Conservation (phyloP, 164 flowering plant species). For the Stephania cephalantha region DNA sequence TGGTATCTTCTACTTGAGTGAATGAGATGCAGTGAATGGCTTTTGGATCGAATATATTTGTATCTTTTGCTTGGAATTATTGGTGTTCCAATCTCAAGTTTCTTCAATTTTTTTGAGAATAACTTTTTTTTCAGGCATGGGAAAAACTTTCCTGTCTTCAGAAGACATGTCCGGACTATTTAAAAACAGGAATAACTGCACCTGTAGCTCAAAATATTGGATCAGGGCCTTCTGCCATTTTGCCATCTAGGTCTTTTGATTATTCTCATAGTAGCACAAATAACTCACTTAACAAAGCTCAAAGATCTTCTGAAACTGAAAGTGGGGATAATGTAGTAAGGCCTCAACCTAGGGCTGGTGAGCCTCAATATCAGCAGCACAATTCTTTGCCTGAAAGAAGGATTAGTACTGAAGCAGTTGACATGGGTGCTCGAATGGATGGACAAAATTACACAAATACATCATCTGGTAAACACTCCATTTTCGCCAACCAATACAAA, state of each 20-base stretch:
- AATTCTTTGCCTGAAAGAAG: conserved; percentile 14
- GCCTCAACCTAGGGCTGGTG: conserved; percentile 17
- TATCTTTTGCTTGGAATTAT: not conserved
- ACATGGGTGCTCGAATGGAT: conserved; percentile 9
- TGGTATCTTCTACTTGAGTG: not conserved
- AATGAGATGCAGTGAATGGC: not conserved
- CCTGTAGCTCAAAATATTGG: conserved; percentile 28
- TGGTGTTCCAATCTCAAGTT: not conserved
- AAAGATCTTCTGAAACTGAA: conserved; percentile 11
- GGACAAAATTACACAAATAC: conserved; percentile 15
- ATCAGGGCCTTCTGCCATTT: conserved; percentile 4
- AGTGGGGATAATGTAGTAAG: conserved; percentile 16
- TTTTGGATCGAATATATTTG: not conserved
- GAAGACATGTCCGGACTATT: conserved; percentile 44
- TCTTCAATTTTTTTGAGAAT: not conserved
- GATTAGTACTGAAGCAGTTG: conserved; percentile 19
- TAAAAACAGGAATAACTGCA: conserved; percentile 62
- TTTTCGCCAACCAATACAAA: conserved; percentile 15
- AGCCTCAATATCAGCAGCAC: conserved; percentile 16
- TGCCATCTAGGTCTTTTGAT: conserved; percentile 6
- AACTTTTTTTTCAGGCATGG: conserved; percentile 70
- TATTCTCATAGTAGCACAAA: conserved; percentile 20
- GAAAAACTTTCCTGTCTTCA: conserved; percentile 52
- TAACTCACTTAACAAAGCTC: conserved; percentile 23
- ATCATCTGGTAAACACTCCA: conserved; percentile 15